Base-by-base conservation (phyloP, 805 yeast species). In the Ogataea methylovora region DNA sequence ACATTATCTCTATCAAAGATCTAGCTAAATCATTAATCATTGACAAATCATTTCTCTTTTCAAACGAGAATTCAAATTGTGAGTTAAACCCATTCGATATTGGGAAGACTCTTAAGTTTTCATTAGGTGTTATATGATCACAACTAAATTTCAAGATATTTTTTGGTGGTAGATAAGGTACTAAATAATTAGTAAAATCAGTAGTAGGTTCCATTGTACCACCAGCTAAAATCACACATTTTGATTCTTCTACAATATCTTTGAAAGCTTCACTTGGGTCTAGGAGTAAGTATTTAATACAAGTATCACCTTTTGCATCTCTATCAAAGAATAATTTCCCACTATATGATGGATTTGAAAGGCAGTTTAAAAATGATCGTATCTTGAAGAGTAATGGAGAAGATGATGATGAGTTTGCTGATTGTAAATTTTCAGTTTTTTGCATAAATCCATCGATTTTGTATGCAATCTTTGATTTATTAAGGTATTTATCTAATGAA, bases 201-300 rank as follows among this genome's bases (percentile, higher is more conserved):
- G 65, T 49, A 23, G 78, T 64, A 0, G 97, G 97, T 50, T 84
- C 90, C 95, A 87, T 85, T 0, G 97, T 88, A 11, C 97, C 97
- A 24, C 97, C 97, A 2, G 95, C 92, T 3, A 88, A 52, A 2
- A 90, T 63, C 0, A 88, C 81, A 53, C 88, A 79, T 42, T 67
- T 67, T 0, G 86, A 67, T 11, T 74, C 70, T 3, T 75, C 74
- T 0, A 84, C 73, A 3, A 90, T 64, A 2, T 77, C 79, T 35
- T 67, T 63, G 50, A 88, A 85, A 3, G 73, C 63, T 31, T 72
- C 73, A 35, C 85, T 76, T 3, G 96, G 94, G 48, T 87, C 95
- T 7, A 88, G 60, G 7, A 86, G 60, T 66, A 85, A 69, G 48
- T 87, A 88, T 37, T 77, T 75, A 34, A 88, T 45, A 2, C 61